These are phyloP conservation scores for Sporothrix pallida DNA, from an alignment of 2,329 filamentous ascomycete species.

Conservation along the genomic window DNA sequence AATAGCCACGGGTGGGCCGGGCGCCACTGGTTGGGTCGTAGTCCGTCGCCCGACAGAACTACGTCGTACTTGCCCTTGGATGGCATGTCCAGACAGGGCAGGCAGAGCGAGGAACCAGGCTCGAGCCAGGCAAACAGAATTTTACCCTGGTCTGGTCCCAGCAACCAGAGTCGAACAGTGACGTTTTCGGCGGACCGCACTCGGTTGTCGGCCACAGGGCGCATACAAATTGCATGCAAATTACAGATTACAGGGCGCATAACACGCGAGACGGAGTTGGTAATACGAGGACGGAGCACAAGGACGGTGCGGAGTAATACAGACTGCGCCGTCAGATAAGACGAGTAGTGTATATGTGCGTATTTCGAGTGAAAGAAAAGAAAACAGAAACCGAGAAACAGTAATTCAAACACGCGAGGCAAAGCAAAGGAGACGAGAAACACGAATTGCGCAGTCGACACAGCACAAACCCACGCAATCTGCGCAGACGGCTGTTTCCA, in stretches of 20 bases:
- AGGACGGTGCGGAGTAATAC: neutral
- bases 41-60: neutral
- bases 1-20: conserved; percentile 25
- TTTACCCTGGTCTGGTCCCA: neutral
- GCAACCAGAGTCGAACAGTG: neutral
- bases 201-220: conserved; percentile 13
- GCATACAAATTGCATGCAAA: neutral
- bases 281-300: conserved; percentile 18
- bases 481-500: conserved; percentile 5
- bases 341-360: neutral
- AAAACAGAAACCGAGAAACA: neutral
- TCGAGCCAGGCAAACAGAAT: neutral
- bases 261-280: neutral
- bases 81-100: conserved; percentile 21
- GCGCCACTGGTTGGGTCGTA: neutral
- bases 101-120: conserved; percentile 12
- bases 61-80: neutral
- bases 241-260: conserved; percentile 1
- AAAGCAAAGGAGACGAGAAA: neutral
- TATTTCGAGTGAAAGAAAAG: neutral
- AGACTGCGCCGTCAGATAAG: neutral
- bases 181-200: neutral
- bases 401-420: neutral
- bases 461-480: neutral
- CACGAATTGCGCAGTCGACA: neutral